These are phyloP conservation scores for Claviceps digitariae DNA, from an alignment of 2,329 filamentous ascomycete species.

Conservation along the genomic window DNA sequence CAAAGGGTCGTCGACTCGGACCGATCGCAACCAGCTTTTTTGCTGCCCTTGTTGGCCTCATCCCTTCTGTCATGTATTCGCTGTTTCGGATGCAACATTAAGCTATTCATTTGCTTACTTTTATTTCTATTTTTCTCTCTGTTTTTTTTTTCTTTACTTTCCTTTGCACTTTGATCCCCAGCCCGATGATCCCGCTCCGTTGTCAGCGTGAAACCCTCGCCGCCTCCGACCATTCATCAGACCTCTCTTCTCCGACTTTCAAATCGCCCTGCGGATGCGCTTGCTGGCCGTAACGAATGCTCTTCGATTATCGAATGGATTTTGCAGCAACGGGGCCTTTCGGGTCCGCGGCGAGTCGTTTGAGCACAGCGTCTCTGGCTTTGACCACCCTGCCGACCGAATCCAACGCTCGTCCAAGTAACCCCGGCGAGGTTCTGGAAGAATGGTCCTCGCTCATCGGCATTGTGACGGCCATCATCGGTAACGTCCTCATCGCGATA, in stretches of 20 bases:
- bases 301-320: slow-evolving; percentile 4
- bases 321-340: not conserved
- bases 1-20: too few relatives aligned
- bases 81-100: not conserved
- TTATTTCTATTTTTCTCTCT: not conserved
- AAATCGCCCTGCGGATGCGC: slow-evolving; percentile 1
- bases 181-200: slow-evolving; percentile 1
- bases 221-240: not conserved
- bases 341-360: not conserved
- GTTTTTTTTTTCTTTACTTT: not conserved
- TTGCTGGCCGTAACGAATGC: slow-evolving; percentile 2
- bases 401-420: slow-evolving; percentile 12
- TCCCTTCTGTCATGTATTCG: not conserved
- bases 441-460: slow-evolving; percentile 91
- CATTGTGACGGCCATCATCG: slow-evolving; percentile 81
- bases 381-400: slow-evolving; percentile 1
- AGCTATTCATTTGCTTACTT: not conserved
- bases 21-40: not conserved
- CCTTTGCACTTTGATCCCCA: not conserved
- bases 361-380: not conserved
- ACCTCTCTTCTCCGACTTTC: not conserved
- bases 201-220: not conserved
- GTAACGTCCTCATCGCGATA: slow-evolving; percentile 87
- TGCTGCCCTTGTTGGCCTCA: not conserved
- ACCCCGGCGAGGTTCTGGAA: slow-evolving; percentile 36